Evolutionary conservation across 306 rosid species (phyloP).

Genomic region (Castanea mollissima): DNA sequence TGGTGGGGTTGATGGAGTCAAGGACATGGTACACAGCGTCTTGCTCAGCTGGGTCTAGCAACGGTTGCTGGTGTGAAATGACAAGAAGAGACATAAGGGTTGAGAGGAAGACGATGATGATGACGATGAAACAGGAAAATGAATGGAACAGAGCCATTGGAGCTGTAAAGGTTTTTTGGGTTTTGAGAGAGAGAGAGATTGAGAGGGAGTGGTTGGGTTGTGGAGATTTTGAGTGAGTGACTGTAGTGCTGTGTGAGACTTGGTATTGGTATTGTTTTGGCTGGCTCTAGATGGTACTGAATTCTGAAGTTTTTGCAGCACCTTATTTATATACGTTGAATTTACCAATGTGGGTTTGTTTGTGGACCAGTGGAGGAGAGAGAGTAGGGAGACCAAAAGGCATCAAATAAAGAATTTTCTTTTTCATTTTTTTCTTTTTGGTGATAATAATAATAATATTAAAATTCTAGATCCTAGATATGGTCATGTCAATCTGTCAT

Average conservation of each 20-base stretch:
- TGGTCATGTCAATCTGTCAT: no score
- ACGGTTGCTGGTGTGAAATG: constrained; percentile 43
- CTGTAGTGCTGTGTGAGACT: no score
- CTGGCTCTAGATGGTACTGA: no score
- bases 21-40: constrained; percentile 50
- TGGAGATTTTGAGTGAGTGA: background rate
- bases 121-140: background rate
- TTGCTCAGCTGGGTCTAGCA: constrained; percentile 41
- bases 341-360: background rate
- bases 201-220: background rate
- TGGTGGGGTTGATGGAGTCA: constrained; percentile 52
- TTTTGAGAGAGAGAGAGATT: background rate
- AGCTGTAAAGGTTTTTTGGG: background rate
- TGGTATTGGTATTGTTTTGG: background rate
- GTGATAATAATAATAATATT: no score
- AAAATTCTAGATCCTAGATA: no score
- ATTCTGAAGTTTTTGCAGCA: background rate
- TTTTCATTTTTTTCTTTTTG: no score
- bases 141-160: constrained; percentile 33
- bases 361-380: no score
- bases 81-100: constrained; percentile 12
- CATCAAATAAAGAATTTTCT: no score
- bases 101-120: constrained; percentile 17
- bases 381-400: no score
- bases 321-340: background rate